These are phyloP conservation scores for Scedosporium apiospermum DNA, from an alignment of 2,329 filamentous ascomycete species.

Conservation along the genomic window DNA sequence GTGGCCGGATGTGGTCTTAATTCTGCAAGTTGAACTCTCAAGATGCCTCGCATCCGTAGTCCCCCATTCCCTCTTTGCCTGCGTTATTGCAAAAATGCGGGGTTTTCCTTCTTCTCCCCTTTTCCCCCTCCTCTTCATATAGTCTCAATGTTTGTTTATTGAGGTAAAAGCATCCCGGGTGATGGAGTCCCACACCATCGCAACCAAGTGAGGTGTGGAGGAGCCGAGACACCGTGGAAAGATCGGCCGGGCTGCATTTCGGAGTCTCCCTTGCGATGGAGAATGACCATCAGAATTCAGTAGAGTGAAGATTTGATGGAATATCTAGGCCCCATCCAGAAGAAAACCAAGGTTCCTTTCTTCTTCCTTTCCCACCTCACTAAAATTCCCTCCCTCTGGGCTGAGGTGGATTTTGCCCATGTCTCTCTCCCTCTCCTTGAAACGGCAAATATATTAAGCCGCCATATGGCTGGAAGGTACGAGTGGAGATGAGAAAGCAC, in stretches of 20 bases:
- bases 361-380: neutral
- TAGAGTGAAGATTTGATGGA: neutral
- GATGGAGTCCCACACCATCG: neutral
- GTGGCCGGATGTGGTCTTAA: neutral
- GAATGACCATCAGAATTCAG: neutral
- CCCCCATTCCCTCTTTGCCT: neutral
- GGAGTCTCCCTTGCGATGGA: neutral
- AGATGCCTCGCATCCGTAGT: neutral
- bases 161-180: neutral
- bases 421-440: neutral
- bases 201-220: neutral
- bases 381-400: too few species aligned
- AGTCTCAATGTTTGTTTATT: neutral
- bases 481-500: neutral
- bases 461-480: neutral
- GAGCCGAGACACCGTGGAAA: neutral
- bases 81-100: neutral
- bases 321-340: neutral
- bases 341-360: neutral
- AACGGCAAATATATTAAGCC: neutral
- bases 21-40: neutral
- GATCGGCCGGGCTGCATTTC: neutral
- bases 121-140: neutral
- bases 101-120: neutral
- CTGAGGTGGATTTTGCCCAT: too few species aligned